phyloP scores from a whole-genome alignment of 2,329 filamentous ascomycete genomes.

The Ascochyta koolunga region DNA sequence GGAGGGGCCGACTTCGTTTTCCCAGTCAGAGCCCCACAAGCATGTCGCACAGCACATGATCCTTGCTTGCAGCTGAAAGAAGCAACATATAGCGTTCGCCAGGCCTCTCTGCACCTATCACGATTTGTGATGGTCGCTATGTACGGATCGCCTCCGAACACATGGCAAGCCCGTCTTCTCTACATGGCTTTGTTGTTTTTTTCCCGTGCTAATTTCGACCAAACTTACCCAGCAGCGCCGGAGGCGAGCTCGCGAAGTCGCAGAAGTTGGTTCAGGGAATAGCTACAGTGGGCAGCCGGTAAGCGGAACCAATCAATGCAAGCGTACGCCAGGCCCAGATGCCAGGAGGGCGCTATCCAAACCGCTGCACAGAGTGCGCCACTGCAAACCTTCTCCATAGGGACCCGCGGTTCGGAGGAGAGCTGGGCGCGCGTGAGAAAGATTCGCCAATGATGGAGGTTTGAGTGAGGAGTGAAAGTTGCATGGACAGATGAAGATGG shows the following conservation, averaged over 20 bases:
- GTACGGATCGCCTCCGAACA: slow-evolving; percentile 5
- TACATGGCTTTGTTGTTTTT: slow-evolving; percentile 3
- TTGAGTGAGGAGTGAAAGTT: neutral
- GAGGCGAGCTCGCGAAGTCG: neutral
- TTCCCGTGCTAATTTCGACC: neutral
- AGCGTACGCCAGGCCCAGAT: neutral
- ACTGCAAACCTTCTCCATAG: neutral
- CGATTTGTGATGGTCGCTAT: neutral
- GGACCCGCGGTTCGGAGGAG: neutral
- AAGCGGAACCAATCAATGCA: neutral
- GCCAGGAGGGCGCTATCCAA: too few relatives aligned
- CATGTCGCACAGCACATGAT: slow-evolving; percentile 10
- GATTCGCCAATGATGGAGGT: neutral
- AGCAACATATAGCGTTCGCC: slow-evolving; percentile 5
- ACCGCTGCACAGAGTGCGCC: neutral
- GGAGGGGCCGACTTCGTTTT: neutral
- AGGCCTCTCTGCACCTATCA: slow-evolving; percentile 4
- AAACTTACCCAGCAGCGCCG: neutral
- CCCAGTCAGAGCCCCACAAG: neutral
- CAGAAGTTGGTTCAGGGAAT: neutral
- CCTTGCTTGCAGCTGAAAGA: neutral
- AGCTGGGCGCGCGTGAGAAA: neutral
- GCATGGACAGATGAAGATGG: neutral
- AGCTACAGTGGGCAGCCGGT: too few relatives aligned
- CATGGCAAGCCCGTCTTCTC: slow-evolving; percentile 9